Conservation (phyloP, 116 monocot species). For the Iris pallida region DNA sequence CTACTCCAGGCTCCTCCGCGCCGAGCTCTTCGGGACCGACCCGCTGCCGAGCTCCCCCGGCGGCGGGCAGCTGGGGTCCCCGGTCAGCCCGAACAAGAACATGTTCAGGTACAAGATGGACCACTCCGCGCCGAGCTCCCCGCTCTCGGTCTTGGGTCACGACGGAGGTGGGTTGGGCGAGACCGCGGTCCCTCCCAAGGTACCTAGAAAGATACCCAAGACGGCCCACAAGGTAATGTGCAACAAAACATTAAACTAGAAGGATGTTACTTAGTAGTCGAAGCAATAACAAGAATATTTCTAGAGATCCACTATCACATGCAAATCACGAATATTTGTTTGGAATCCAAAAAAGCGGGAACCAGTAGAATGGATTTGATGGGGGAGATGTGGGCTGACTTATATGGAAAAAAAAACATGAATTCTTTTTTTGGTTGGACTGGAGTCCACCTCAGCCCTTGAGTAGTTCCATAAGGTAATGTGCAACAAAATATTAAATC, state of each 20-base stretch:
- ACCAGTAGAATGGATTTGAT: background rate
- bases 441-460: no score
- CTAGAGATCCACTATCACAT: background rate
- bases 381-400: background rate
- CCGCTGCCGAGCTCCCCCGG: constrained; percentile 26
- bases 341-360: background rate
- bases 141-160: constrained; percentile 33
- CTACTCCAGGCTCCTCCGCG: constrained; percentile 62
- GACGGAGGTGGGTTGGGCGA: constrained; percentile 28
- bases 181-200: constrained; percentile 56
- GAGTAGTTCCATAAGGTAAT: no score
- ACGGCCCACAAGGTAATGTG: constrained; percentile 78
- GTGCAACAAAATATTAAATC: no score
- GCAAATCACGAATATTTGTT: background rate
- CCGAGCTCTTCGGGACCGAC: constrained; percentile 83
- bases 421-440: background rate
- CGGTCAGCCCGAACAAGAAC: constrained; percentile 76
- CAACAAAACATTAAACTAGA: no score
- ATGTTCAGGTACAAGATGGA: constrained; percentile 91
- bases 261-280: no score
- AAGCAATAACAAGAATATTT: no score
- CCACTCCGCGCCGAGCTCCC: constrained; percentile 67
- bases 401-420: background rate
- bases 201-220: constrained; percentile 81
- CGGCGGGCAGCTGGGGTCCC: constrained; percentile 38